phyloP scores from a whole-genome alignment of 1,139 yeast genomes.

The Suhomyces atakaporum region DNA sequence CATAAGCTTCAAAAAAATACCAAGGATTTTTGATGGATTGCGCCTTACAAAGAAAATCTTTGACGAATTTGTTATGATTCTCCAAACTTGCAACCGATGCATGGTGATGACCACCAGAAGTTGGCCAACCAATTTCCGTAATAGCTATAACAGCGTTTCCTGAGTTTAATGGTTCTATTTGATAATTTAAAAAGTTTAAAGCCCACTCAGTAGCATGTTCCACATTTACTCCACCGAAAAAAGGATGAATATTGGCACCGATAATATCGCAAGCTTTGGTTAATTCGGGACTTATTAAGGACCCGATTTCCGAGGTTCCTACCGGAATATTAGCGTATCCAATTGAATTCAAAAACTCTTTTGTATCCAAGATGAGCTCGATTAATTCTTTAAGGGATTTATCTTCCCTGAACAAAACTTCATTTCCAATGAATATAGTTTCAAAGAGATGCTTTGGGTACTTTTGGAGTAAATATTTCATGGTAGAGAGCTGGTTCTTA shows the following conservation, averaged over 20 bases:
- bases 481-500: conserved; percentile 40
- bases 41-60: conserved; percentile 55
- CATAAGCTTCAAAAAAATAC: conserved; percentile 72
- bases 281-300: conserved; percentile 35
- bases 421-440: conserved; percentile 61
- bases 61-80: conserved; percentile 50
- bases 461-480: conserved; percentile 42
- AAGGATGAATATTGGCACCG: conserved; percentile 71
- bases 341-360: conserved; percentile 34
- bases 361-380: conserved; percentile 45
- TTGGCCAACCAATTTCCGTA: conserved; percentile 76
- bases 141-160: conserved; percentile 40
- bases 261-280: conserved; percentile 52
- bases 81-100: conserved; percentile 48
- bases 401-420: conserved; percentile 60
- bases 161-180: conserved; percentile 34
- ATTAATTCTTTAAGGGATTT: conserved; percentile 39
- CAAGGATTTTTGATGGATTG: conserved; percentile 44
- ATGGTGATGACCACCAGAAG: conserved; percentile 53
- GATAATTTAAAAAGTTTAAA: conserved; percentile 46
- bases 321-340: conserved; percentile 45
- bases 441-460: conserved; percentile 54
- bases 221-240: conserved; percentile 60
- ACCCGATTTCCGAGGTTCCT: conserved; percentile 60
- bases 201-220: conserved; percentile 57